These are phyloP conservation scores for Medicago lupulina DNA, from an alignment of 306 rosid genomes.

Conservation along the genomic window DNA sequence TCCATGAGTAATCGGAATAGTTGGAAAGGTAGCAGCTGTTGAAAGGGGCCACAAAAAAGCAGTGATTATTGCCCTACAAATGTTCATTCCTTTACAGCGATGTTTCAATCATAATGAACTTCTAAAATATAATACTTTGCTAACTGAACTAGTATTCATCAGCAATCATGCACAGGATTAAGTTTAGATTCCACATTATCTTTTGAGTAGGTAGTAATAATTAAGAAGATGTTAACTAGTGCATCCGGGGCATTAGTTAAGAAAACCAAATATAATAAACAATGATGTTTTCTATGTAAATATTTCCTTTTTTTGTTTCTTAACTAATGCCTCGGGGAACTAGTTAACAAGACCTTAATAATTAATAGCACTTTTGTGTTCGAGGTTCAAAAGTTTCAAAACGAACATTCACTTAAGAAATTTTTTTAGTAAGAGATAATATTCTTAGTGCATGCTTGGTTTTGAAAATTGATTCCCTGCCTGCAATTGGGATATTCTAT, in stretches of 20 bases:
- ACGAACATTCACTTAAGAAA: constrained; percentile 20
- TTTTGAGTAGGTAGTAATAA: constrained; percentile 42
- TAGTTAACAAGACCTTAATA: too few species aligned
- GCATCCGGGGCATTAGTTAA: too few species aligned
- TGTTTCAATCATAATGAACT: constrained; percentile 54
- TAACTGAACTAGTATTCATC: constrained; percentile 46
- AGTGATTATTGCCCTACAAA: constrained; percentile 2
- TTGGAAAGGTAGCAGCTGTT: constrained; percentile 62
- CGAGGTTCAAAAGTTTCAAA: constrained; percentile 38
- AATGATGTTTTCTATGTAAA: too few species aligned
- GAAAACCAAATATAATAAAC: too few species aligned
- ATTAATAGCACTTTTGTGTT: constrained; percentile 30
- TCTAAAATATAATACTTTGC: constrained; percentile 36
- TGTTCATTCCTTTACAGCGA: constrained; percentile 68
- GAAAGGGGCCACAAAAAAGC: constrained; percentile 53
- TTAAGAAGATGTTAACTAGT: too few species aligned
- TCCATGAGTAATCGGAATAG: constrained; percentile 48
- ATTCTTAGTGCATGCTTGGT: constrained; percentile 32
- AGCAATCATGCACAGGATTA: constrained; percentile 50
- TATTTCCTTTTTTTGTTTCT: too few species aligned
- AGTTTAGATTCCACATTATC: constrained; percentile 38
- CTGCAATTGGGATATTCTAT: neutral
- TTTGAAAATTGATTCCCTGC: neutral
- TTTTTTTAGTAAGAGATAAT: constrained; percentile 21
- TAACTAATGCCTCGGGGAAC: too few species aligned